Base-by-base conservation (phyloP, 139 green algal species). In the Desmodesmus armatus region DNA sequence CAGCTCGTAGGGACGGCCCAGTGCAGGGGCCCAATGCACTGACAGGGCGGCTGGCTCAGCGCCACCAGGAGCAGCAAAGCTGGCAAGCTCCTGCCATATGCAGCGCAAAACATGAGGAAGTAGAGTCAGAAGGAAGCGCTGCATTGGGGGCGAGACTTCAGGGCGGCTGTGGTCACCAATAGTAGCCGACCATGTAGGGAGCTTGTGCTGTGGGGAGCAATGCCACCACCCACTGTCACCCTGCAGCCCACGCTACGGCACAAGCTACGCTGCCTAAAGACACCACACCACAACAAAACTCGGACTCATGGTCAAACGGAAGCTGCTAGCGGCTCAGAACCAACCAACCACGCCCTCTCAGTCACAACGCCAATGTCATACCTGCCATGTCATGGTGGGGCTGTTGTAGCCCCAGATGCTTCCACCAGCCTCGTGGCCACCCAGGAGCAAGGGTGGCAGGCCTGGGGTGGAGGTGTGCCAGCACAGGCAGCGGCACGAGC, bases 1-100 rank as follows among this genome's bases (percentile, higher is more conserved):
- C 37, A 91, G 76, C 37, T 92, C 89, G 11, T 41, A 33, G 0
- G 85, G 82, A 15, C 87, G 72, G 1, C 89, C 85, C 21, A 92
- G 60, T n/a, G 87, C 71, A 5, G 87, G 70, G 4, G 87, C 87
- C 89, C 89, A 92, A 76, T 91, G 85, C 78, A 91, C 44, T 2
- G 75, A 39, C 23, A 49, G 11, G 37, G 72, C 9, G 17, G 31
- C 31, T 25, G 71, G 55, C 53, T 53, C 25, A 5, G 7, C 37
- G 27, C 25, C n/a, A 40, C 35, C 3, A n/a, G 76, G 55, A 4
- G 3, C 17, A 19, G 76, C 7, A 5, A 82, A 43, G 2, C 51
- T 51, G 75, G 53, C 70, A 13, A 82, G 51, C 75, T 70, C 75
- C 79, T 77, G 79, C 63, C 78, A 29, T 5, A 33, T 31, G n/a